Percentiles rank a stretch among this genome's conserved stretches.
These are phyloP conservation scores for Penicillium sp. DNA, from an alignment of 2,329 filamentous ascomycete species.

Conservation along the genomic window DNA sequence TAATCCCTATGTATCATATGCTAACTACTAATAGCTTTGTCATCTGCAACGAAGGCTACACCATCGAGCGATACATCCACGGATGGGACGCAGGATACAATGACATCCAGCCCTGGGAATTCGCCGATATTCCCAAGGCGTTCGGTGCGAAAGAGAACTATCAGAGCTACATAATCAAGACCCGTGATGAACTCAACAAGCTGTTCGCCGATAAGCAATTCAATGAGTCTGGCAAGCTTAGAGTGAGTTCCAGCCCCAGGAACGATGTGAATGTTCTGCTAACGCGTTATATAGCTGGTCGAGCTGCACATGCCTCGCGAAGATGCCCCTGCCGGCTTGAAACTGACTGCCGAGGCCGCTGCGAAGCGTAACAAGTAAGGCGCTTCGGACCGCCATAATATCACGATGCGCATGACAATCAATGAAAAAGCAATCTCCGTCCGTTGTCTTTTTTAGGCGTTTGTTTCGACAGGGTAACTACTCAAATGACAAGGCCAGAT, in stretches of 20 bases:
- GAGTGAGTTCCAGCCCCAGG: constrained; percentile 29
- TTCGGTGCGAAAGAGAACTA: constrained; percentile 62
- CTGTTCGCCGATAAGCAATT: constrained; percentile 65
- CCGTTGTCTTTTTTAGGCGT: constrained; percentile 1
- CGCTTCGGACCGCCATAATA: neutral
- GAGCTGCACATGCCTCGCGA: constrained; percentile 77
- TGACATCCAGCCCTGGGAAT: constrained; percentile 72
- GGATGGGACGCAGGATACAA: constrained; percentile 78
- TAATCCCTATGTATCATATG: constrained; percentile 23
- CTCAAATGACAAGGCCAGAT: no score
- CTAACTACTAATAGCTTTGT: constrained; percentile 55
- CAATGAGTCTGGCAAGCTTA: constrained; percentile 48
- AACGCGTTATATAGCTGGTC: constrained; percentile 61
- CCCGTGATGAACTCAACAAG: constrained; percentile 62
- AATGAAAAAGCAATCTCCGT: neutral
- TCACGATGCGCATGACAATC: constrained; percentile 1
- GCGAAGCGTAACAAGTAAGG: constrained; percentile 58
- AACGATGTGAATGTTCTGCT: constrained; percentile 12
- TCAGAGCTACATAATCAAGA: constrained; percentile 65
- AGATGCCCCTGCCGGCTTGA: constrained; percentile 68
- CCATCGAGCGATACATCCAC: constrained; percentile 85
- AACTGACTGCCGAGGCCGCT: constrained; percentile 66
- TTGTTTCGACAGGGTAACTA: neutral
- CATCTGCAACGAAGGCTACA: constrained; percentile 84
- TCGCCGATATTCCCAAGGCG: constrained; percentile 62